Evolutionary conservation across 2,329 filamentous ascomycete genomes (phyloP), one percentile per base, ranked within the genome.

Genomic region (Acrocalymma vagum): DNA sequence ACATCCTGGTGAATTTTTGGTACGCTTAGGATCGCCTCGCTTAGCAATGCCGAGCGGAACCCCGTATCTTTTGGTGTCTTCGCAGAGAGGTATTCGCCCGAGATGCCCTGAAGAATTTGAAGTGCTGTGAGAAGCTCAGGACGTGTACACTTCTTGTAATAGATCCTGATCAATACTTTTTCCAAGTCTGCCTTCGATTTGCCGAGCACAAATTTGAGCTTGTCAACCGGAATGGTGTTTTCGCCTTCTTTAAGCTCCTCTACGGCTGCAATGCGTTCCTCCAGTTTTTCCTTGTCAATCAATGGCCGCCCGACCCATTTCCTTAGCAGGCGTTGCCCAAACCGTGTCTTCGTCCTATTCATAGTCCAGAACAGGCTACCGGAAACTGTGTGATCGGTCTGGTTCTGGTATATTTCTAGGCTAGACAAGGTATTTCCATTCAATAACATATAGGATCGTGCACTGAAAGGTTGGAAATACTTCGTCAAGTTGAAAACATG

Each of bases 401-500:
- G 85, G 54, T 99, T 99, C 46, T 92, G 88, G 64, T 96, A 99
- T 2, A 99, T 90, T 66, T 99, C 94, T 9, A 99, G 79, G 59
- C 90, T 96, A 32, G 90, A 93, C 24, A 99, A 75, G 0, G 93
- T 96, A 38, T 96, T 99, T 29, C 93, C 94, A 63, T 95, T 96
- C 45, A 99, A 77, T 4, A 97, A 78, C 94, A 99, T 97, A 63
- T 97, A 92, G 10, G 93, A 92, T 24, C 92, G 80, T 6, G 92
- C 90, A 56, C 89, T 96, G 72, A 99, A 99, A 2, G 91, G 90
- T 56, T 96, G 87, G 62, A 99, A 99, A 72, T 97, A 96, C 59
- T 95, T 96, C 2, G 94, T 97, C 28, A 99, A 75, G 60, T 96
- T 88, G 58, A 99, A 96, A 37, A 99, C 90, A 73, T 97, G 91